Evolutionary conservation across 1,284 basidiomycete species (phyloP).

Genomic region (Rhodofomes roseus): DNA sequence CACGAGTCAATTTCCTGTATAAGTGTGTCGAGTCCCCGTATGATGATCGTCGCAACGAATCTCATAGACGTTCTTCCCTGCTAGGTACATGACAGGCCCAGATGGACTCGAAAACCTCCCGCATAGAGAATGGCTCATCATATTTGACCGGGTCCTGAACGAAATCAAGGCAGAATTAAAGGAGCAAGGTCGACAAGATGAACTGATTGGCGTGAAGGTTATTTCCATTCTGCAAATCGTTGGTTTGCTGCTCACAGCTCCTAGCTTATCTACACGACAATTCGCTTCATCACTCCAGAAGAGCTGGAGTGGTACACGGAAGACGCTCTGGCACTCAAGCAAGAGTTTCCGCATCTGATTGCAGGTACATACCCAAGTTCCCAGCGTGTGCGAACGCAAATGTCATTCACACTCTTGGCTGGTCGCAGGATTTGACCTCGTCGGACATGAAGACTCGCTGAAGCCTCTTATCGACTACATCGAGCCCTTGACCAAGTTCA

Average conservation of each 20-base stretch:
- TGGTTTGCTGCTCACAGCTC: neutral
- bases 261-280: constrained; percentile 70
- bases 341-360: constrained; percentile 71
- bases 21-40: constrained; percentile 37
- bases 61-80: neutral
- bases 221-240: neutral
- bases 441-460: constrained; percentile 68
- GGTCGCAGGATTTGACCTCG: constrained; percentile 69
- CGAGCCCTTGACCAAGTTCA: constrained; percentile 59
- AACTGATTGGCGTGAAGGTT: constrained; percentile 65
- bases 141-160: constrained; percentile 53
- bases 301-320: constrained; percentile 65
- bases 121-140: constrained; percentile 58
- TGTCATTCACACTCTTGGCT: neutral
- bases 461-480: constrained; percentile 64
- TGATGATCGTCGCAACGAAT: no score
- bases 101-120: constrained; percentile 55
- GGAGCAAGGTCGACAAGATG: constrained; percentile 47
- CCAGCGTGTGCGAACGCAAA: neutral
- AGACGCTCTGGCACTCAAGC: constrained; percentile 71
- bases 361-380: constrained; percentile 42
- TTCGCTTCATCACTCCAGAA: constrained; percentile 54
- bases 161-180: constrained; percentile 53
- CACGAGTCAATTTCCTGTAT: constrained; percentile 61
- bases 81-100: constrained; percentile 44